Evolutionary conservation across 768 basidiomycete species (phyloP), one percentile per base, ranked within the genome.

Genomic region (Dacryopinax primogenitus): DNA sequence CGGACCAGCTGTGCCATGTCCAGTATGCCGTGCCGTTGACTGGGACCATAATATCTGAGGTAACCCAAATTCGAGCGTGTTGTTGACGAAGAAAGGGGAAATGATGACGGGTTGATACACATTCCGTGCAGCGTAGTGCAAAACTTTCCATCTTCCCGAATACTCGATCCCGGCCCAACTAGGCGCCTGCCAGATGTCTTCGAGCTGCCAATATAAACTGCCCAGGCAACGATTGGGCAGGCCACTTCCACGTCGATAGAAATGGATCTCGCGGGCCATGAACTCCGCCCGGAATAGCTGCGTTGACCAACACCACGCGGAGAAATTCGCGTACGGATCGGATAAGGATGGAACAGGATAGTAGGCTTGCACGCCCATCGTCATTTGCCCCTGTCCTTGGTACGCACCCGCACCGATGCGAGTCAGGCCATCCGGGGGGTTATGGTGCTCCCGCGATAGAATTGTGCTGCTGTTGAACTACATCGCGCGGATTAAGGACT

Each of bases 241-340:
- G 6, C 83, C 83, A 0, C 83, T 81, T n/a, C 83, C 82, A 34
- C 79, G 80, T 35, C 83, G 76, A 72, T 85, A 85, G 76, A 78
- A 84, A 4, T 82, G 78, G 41, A 84, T 78, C 70, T 84, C 75
- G n/a, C 82, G 77, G n/a, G 79, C 76, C 76, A 84, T 83, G 47
- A 80, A 79, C 77, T 84, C 78, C 21, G 80, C 75, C 68, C 84
- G 83, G 79, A 84, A 84, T 21, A 84, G 68, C 68, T 84, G 83
- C 1, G 83, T 84, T 71, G 81, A 82, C 76, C 78, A 85, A 72
- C 81, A 83, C 83, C 83, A 84, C 69, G 84, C 82, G 0, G 83
- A 80, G 71, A 85, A 84, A 0, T 83, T 84, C 69, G 82, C 79
- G 66, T 85, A 83, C 21, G 78, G 65, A 69, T 82, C 76, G 18